Evolutionary conservation across 169 alveolate genomes (phyloP), one percentile per base, ranked within the genome.

Genomic region (Plasmodium coatneyi): DNA sequence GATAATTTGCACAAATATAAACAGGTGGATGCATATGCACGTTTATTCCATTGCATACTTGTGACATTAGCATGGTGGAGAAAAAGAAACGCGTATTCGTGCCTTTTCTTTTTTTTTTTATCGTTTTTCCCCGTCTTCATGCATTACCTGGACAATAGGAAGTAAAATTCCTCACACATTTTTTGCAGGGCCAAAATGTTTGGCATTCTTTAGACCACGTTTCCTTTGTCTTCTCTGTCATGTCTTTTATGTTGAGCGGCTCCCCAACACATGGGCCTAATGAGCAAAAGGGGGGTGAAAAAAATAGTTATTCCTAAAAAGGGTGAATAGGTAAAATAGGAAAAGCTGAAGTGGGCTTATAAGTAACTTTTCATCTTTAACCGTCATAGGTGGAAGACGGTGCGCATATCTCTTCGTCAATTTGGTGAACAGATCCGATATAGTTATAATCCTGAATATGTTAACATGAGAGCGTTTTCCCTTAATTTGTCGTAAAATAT

Each of bases 211-310:
- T 82, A 30, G 97, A 80, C 97, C 96, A 96, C 34, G 70, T 81
- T 49, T 92, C 86, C 80, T 96, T 96, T 80, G 87, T 95, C 71
- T 86, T 92, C 54, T 66, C 95, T 28, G 92, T 83, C 96, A 96
- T 96, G 7, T 82, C 46, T 54, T 93, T 81, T 86, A 95, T 92
- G 19, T 91, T 93, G 22, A 96, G 86, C 22, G 95, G 96, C 34
- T 96, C 95, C 70, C 97, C 97, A 49, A 90, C 79, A 72, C 97
- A 96, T 3, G 97, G 97, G 22, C 97, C 97, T 96, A 56, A 39
- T 28, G 30, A 71, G 56, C 30, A 41, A 71, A 30, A 46, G 7
- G n/a, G 22, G 19, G 41, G 14, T 22, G 36, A 46, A 19, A 66
- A 66, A 25, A 66, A 66, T 19, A 9, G 5, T 66, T 19, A 60